Evolutionary conservation across 495 filamentous ascomycete genomes (phyloP), one percentile per base, ranked within the genome.

Genomic region (Xylaria venustula): DNA sequence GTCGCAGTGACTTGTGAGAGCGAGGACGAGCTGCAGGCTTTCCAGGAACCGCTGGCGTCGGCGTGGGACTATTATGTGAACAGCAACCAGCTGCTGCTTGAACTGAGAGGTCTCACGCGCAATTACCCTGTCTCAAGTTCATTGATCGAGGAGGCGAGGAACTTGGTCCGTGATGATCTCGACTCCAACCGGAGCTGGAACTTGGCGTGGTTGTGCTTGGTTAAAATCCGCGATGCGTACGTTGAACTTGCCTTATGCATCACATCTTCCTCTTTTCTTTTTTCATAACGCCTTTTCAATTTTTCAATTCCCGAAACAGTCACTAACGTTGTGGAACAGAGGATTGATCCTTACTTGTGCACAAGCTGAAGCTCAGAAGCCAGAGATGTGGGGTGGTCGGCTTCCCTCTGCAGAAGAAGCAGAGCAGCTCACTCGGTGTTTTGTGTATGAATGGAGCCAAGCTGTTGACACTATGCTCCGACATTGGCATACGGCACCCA

Each of bases 51-150:
- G 9, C 87, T 92, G 86, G 89, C 87, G 2, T 71, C 79, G 4
- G 89, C 89, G 4, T 92, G 89, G 87, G 75, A 80, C 11, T 81
- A 90, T 72, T 91, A 91, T 68, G 88, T 92, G 62, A 84, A 83
- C 51, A 87, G 81, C 56, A 85, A 91, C 74, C 87, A 88, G 68
- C 77, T 92, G 22, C 77, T 92, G n/a, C 85, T 78, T 28, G 89
- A 92, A 61, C 80, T 92, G 2, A 77, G 88, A 36, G 84, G 85
- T 15, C 69, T 91, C 48, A 91, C 89, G 0, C 77, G 81, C 20
- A 86, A 85, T 65, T 92, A 90, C 62, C 89, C 89, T 0, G 89
- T 91, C 67, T 89, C 85, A 63, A 85, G 82, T 34, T 85, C 87
- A 23, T 81, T 86, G 45, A 67, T 91, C 0, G 81, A 87, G 32